Evolutionary conservation across 2,329 filamentous ascomycete species (phyloP).

Genomic region (Hymenotorrendiella dingleyae): DNA sequence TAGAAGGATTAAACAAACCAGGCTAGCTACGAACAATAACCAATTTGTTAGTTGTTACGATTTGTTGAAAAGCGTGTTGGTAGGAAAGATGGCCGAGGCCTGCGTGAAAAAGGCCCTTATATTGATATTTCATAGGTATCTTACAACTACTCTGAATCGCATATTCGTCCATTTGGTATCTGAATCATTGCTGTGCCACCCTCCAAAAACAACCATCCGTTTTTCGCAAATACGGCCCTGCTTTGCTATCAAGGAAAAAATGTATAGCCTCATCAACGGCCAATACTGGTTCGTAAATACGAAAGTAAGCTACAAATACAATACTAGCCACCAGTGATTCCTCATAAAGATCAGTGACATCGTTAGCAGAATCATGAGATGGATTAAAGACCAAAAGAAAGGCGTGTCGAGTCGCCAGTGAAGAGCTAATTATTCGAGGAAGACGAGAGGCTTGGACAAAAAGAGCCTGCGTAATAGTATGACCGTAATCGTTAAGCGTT

Average conservation of each 20-base stretch:
- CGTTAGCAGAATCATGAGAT: constrained; percentile 13
- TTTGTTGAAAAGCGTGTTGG: neutral
- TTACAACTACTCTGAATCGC: neutral
- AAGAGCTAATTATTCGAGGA: neutral
- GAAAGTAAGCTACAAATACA: constrained; percentile 10
- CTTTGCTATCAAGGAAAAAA: no score
- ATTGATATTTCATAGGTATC: constrained; percentile 1
- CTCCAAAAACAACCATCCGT: neutral
- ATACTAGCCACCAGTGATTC: constrained; percentile 11
- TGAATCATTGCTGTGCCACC: neutral
- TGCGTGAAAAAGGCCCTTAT: neutral
- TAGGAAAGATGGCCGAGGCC: neutral
- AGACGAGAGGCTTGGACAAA: neutral
- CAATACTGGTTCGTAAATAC: neutral
- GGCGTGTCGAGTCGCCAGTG: constrained; percentile 2
- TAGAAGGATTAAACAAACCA: no score
- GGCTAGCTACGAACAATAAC: neutral
- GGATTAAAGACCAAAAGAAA: neutral
- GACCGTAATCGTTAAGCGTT: constrained; percentile 8
- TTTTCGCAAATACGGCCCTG: no score
- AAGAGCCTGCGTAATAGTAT: neutral
- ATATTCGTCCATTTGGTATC: no score
- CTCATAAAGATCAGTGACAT: constrained; percentile 8
- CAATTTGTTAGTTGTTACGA: neutral
- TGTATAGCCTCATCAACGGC: neutral